phyloP scores from a whole-genome alignment of 768 basidiomycete species.

The Nidularia sp. region DNA sequence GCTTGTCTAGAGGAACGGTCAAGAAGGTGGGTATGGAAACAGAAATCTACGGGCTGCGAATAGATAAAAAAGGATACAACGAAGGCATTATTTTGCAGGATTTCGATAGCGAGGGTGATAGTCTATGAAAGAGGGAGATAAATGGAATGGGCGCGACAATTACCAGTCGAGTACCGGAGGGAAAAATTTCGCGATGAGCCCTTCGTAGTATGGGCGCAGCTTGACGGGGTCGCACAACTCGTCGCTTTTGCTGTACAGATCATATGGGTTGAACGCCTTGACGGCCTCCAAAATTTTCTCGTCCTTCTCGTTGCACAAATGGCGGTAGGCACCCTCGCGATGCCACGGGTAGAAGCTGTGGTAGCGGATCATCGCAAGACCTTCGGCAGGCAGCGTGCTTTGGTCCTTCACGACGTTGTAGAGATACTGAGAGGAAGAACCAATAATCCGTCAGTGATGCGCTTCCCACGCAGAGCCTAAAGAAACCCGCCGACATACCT shows the following conservation, averaged over 20 bases:
- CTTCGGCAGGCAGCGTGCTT: slow-evolving; percentile 75
- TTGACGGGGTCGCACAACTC: slow-evolving; percentile 54
- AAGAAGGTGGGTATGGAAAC: neutral
- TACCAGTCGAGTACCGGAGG: slow-evolving; percentile 80
- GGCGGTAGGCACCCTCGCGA: slow-evolving; percentile 78
- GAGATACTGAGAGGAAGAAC: slow-evolving; percentile 52
- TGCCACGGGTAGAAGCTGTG: slow-evolving; percentile 98
- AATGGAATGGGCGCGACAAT: neutral
- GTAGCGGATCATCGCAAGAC: slow-evolving; percentile 88
- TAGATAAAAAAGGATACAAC: neutral
- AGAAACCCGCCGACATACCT: slow-evolving; percentile 39
- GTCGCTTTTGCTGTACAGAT: slow-evolving; percentile 89
- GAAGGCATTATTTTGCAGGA: neutral
- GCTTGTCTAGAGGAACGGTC: neutral
- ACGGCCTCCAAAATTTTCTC: slow-evolving; percentile 64
- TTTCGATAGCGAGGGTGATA: too few species aligned
- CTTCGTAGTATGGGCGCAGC: slow-evolving; percentile 80
- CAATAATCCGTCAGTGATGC: slow-evolving; percentile 3
- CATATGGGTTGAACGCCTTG: slow-evolving; percentile 89
- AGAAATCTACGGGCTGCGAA: neutral
- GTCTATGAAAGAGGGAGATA: too few species aligned
- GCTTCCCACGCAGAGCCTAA: slow-evolving; percentile 1
- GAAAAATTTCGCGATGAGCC: slow-evolving; percentile 83
- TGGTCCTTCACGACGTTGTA: slow-evolving; percentile 84
- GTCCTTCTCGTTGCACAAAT: slow-evolving; percentile 76